Percentiles rank a stretch among this genome's conserved stretches.
These are phyloP conservation scores for Glycine tomentella DNA, from an alignment of 306 rosid species.

Conservation along the genomic window DNA sequence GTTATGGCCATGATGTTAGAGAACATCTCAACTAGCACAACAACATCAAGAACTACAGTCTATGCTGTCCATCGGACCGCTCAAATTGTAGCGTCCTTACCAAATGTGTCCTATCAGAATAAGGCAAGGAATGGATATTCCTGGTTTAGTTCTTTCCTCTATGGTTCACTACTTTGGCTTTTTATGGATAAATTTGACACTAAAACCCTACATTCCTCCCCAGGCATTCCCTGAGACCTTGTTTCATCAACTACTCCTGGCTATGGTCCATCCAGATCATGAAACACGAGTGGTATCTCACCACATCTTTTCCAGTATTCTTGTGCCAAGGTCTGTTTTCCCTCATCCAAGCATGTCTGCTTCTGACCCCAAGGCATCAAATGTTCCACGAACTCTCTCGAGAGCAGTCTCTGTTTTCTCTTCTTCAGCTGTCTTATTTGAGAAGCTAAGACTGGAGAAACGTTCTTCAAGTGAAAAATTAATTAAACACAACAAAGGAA, in stretches of 20 bases:
- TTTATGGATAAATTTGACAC: slow-evolving; percentile 40
- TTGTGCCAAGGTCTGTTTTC: slow-evolving; percentile 79
- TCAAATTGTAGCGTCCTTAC: slow-evolving; percentile 87
- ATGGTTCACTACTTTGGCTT: slow-evolving; percentile 41
- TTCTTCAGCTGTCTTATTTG: slow-evolving; percentile 93
- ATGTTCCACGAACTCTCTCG: slow-evolving; percentile 77
- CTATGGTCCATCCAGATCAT: slow-evolving; percentile 95
- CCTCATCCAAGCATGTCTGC: slow-evolving; percentile 54
- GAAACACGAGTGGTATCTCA: slow-evolving; percentile 90
- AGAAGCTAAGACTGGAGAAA: slow-evolving; percentile 76
- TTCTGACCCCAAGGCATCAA: slow-evolving; percentile 55
- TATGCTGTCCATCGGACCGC: slow-evolving; percentile 74
- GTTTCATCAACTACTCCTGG: slow-evolving; percentile 87
- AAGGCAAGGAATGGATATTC: slow-evolving; percentile 69
- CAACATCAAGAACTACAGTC: slow-evolving; percentile 76
- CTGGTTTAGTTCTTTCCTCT: slow-evolving; percentile 41
- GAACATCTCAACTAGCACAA: slow-evolving; percentile 70
- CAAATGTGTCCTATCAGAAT: slow-evolving; percentile 71
- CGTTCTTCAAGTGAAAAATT: slow-evolving; percentile 60
- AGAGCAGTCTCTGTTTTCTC: slow-evolving; percentile 88
- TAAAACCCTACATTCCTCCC: slow-evolving; percentile 45
- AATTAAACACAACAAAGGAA: slow-evolving; percentile 48
- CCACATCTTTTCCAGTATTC: slow-evolving; percentile 84
- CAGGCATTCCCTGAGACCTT: slow-evolving; percentile 96
- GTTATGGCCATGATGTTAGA: slow-evolving; percentile 91